Evolutionary conservation across 768 basidiomycete species (phyloP).

Genomic region (Agrocybe chaxingu): DNA sequence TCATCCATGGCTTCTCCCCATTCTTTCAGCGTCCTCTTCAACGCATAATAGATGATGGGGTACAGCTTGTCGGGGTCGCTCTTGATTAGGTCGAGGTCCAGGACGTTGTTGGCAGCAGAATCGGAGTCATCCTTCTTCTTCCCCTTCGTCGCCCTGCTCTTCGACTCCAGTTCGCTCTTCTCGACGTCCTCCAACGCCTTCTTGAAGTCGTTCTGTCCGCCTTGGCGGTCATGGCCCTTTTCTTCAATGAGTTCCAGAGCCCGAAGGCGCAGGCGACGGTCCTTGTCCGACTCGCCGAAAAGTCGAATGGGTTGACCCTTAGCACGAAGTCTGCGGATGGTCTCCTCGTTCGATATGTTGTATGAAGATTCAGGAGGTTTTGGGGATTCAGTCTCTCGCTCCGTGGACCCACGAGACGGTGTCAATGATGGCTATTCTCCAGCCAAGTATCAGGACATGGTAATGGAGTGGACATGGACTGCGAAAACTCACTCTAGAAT

Average conservation of each 20-base stretch:
- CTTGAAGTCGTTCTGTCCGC: slow-evolving; percentile 94
- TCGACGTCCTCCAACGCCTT: slow-evolving; percentile 87
- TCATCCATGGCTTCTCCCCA: slow-evolving; percentile 97
- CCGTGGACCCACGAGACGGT: slow-evolving; percentile 41
- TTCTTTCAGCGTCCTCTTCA: slow-evolving; percentile 90
- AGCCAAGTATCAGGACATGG: slow-evolving; percentile 32
- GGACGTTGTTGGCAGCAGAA: slow-evolving; percentile 47
- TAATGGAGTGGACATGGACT: slow-evolving; percentile 4
- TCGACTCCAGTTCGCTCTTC: slow-evolving; percentile 65
- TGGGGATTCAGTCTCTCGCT: slow-evolving; percentile 36
- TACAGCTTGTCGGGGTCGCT: slow-evolving; percentile 93
- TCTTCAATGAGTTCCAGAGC: slow-evolving; percentile 96
- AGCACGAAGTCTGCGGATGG: slow-evolving; percentile 78
- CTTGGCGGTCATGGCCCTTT: slow-evolving; percentile 72
- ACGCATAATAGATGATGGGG: slow-evolving; percentile 93
- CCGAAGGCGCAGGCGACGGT: slow-evolving; percentile 81
- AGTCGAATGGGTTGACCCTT: slow-evolving; percentile 94
- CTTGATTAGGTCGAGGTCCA: slow-evolving; percentile 83
- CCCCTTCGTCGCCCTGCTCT: slow-evolving; percentile 54
- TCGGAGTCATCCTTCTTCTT: slow-evolving; percentile 67
- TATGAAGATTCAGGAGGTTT: slow-evolving; percentile 53
- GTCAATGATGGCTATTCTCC: slow-evolving; percentile 46
- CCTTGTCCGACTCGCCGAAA: slow-evolving; percentile 95
- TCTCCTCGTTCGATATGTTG: slow-evolving; percentile 93
- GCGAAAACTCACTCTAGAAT: slow-evolving; percentile 43